Conservation (phyloP, 2,329 filamentous ascomycete species). For the Bisporella sp. region DNA sequence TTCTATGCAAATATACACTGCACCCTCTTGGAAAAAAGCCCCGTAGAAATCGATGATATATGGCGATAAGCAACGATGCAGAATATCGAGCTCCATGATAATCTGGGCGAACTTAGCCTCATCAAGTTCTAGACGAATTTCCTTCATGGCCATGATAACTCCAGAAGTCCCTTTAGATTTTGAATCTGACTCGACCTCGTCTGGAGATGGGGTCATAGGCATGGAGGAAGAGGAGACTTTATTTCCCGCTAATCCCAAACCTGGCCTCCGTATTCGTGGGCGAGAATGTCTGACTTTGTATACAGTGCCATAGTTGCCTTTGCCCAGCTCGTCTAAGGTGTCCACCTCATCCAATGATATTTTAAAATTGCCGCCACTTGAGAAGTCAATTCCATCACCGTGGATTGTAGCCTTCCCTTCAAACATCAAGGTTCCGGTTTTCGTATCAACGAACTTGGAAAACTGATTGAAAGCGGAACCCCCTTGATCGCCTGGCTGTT, state of each 20-base stretch:
- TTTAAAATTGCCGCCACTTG: slow-evolving; percentile 79
- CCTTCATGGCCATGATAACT: slow-evolving; percentile 97
- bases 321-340: slow-evolving; percentile 85
- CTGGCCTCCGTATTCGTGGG: slow-evolving; percentile 48
- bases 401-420: slow-evolving; percentile 88
- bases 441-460: slow-evolving; percentile 80
- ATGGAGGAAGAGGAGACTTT: slow-evolving; percentile 12
- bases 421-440: slow-evolving; percentile 87
- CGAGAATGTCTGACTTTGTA: slow-evolving; percentile 91
- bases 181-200: slow-evolving; percentile 26
- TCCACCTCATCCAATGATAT: slow-evolving; percentile 96
- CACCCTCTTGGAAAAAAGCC: slow-evolving; percentile 97
- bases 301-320: slow-evolving; percentile 97
- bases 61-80: slow-evolving; percentile 89
- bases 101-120: slow-evolving; percentile 96
- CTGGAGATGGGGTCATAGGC: slow-evolving; percentile 29
- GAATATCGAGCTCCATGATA: slow-evolving; percentile 92
- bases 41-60: slow-evolving; percentile 99
- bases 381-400: slow-evolving; percentile 84
- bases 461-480: slow-evolving; percentile 58
- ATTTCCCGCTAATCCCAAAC: slow-evolving; percentile 46
- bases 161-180: slow-evolving; percentile 49
- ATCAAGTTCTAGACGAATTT: slow-evolving; percentile 90
- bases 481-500: slow-evolving; percentile 12
- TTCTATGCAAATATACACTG: slow-evolving; percentile 98